Conservation (phyloP, 2,329 filamentous ascomycete species). For the Westerdykella sp. region DNA sequence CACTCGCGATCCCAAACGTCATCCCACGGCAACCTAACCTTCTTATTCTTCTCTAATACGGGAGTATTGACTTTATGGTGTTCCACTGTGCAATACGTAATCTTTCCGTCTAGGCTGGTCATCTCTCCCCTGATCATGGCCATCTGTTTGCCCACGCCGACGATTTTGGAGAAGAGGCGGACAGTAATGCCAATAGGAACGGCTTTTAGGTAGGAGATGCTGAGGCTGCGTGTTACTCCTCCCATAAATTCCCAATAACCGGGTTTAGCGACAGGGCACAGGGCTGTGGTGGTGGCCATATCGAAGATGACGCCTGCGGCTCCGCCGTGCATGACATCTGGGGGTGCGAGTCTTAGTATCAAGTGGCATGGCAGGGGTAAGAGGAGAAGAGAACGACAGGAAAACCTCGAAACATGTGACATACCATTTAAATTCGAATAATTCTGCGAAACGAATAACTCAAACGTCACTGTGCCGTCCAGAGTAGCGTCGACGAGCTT, state of each 20-base stretch:
- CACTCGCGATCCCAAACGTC: conserved; percentile 36
- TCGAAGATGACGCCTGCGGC: conserved; percentile 38
- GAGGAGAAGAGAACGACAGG: neutral
- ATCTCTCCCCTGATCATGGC: conserved; percentile 48
- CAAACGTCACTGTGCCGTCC: conserved; percentile 31
- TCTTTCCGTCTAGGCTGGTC: conserved; percentile 45
- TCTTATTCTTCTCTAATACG: conserved; percentile 36
- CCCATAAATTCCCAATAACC: conserved; percentile 51
- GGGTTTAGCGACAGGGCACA: conserved; percentile 44
- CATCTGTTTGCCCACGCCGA: conserved; percentile 47
- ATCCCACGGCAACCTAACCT: conserved; percentile 41
- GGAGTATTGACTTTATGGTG: conserved; percentile 49
- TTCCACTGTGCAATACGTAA: conserved; percentile 46
- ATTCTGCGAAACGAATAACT: conserved; percentile 29
- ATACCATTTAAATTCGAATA: conserved; percentile 38
- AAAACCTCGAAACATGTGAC: neutral
- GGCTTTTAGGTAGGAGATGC: conserved; percentile 48
- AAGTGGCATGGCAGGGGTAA: neutral
- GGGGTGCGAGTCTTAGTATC: conserved; percentile 3
- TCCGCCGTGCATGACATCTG: conserved; percentile 39
- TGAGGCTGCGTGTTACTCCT: conserved; percentile 46
- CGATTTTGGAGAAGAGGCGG: conserved; percentile 39
- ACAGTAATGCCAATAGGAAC: conserved; percentile 44
- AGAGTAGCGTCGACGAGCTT: conserved; percentile 33
- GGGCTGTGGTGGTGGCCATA: conserved; percentile 44